phyloP scores from a whole-genome alignment of 2,329 filamentous ascomycete species.

The Colletotrichum noveboracense region DNA sequence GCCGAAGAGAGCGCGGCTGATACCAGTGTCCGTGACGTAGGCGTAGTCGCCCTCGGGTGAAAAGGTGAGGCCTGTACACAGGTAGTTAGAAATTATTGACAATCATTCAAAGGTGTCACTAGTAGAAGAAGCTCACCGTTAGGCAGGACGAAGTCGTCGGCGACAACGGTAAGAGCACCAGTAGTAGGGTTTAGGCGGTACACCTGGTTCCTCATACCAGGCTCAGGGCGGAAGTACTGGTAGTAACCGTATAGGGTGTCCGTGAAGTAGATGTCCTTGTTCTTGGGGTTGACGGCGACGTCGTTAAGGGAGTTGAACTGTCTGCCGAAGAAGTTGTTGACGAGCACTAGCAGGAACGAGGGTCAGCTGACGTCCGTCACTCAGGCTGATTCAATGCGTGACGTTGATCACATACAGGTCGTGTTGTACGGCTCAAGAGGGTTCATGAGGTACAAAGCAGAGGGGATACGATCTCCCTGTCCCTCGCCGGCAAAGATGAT shows the following conservation, averaged over 20 bases:
- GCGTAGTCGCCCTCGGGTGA: conserved; percentile 55
- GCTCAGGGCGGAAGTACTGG: conserved; percentile 60
- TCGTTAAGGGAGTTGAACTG: conserved; percentile 68
- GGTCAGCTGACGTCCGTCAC: background rate
- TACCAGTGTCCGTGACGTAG: conserved; percentile 64
- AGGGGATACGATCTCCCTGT: conserved; percentile 46
- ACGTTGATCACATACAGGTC: conserved; percentile 37
- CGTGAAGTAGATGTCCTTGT: conserved; percentile 68
- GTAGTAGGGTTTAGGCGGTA: conserved; percentile 60
- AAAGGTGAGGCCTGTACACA: conserved; percentile 54
- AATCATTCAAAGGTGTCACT: background rate
- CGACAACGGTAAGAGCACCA: conserved; percentile 57
- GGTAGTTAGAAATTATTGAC: conserved; percentile 5
- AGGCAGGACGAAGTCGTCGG: conserved; percentile 60
- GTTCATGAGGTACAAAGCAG: conserved; percentile 48
- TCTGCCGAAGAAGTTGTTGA: conserved; percentile 65
- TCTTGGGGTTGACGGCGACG: conserved; percentile 55
- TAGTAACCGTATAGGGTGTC: conserved; percentile 65
- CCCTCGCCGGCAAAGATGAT: conserved; percentile 56
- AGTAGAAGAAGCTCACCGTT: conserved; percentile 44
- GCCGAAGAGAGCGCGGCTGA: conserved; percentile 48
- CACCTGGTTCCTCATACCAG: conserved; percentile 61
- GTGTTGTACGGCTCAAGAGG: conserved; percentile 54
- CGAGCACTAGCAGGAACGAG: conserved; percentile 40
- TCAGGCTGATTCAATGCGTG: background rate